Conservation (phyloP, 2,329 filamentous ascomycete species). For the Aspergillus nomiae region DNA sequence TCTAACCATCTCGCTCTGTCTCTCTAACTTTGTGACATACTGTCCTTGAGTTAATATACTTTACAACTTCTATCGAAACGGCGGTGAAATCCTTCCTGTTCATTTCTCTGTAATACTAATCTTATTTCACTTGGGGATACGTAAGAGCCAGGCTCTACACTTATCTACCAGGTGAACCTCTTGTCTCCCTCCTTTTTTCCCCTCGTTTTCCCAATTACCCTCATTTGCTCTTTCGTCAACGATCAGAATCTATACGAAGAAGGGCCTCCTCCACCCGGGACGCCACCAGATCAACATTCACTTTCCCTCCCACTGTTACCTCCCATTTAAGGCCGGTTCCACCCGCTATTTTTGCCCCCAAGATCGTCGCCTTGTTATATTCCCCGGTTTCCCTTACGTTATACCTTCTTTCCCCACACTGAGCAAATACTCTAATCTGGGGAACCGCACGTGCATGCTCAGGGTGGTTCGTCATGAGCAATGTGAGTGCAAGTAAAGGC, state of each 20-base stretch:
- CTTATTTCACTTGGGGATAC: background rate
- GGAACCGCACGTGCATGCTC: slow-evolving; percentile 8
- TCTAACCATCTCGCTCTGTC: background rate
- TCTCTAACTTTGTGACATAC: background rate
- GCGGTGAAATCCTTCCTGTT: slow-evolving; percentile 3
- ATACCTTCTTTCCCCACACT: slow-evolving; percentile 5
- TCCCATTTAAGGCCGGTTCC: background rate
- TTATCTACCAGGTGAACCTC: background rate
- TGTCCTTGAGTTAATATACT: background rate
- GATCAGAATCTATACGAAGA: background rate
- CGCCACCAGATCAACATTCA: background rate
- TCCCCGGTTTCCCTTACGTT: background rate
- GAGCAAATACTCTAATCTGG: background rate
- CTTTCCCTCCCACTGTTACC: background rate
- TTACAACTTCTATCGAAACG: background rate
- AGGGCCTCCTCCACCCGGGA: background rate
- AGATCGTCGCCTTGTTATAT: background rate
- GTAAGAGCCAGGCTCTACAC: background rate
- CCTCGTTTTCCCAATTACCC: background rate
- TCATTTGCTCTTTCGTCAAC: background rate
- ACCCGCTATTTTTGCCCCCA: background rate
- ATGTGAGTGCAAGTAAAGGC: slow-evolving; percentile 8
- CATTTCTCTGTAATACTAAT: background rate
- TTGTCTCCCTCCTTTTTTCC: background rate
- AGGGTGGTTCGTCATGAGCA: slow-evolving; percentile 5